A percentile compares a stretch with the other conserved stretches of the same genome.
Conservation (phyloP, 306 rosid species). For the Benincasa hispida region DNA sequence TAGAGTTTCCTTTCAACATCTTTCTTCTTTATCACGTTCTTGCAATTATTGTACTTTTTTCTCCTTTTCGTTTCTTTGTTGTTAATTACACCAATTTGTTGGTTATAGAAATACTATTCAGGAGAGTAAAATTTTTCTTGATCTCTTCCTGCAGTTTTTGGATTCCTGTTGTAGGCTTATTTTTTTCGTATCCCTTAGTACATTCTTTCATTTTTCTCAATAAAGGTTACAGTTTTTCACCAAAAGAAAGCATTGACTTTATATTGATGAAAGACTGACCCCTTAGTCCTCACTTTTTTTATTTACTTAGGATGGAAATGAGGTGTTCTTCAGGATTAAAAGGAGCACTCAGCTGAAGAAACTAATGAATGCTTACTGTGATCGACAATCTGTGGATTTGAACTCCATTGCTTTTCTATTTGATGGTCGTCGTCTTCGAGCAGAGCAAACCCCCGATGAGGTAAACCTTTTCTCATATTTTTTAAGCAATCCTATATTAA, state of each 20-base stretch:
- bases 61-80: background rate
- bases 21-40: background rate
- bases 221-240: background rate
- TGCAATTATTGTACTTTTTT: background rate
- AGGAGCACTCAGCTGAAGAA: conserved; percentile 61
- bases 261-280: background rate
- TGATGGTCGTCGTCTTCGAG: conserved; percentile 57
- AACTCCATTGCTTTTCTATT: conserved; percentile 45
- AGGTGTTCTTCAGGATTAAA: conserved; percentile 55
- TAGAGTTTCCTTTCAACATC: background rate
- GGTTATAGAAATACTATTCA: background rate
- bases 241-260: background rate
- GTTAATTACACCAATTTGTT: background rate
- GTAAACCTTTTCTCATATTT: conserved; percentile 11
- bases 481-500: background rate
- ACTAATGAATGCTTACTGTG: conserved; percentile 71
- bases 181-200: background rate
- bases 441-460: conserved; percentile 70
- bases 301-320: conserved; percentile 40
- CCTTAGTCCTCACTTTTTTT: background rate
- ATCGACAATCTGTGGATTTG: conserved; percentile 44
- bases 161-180: background rate
- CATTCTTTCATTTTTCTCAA: background rate
- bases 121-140: background rate
- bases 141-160: background rate